phyloP scores from a whole-genome alignment of 805 yeast genomes.

The Barnettozyma salicaria region DNA sequence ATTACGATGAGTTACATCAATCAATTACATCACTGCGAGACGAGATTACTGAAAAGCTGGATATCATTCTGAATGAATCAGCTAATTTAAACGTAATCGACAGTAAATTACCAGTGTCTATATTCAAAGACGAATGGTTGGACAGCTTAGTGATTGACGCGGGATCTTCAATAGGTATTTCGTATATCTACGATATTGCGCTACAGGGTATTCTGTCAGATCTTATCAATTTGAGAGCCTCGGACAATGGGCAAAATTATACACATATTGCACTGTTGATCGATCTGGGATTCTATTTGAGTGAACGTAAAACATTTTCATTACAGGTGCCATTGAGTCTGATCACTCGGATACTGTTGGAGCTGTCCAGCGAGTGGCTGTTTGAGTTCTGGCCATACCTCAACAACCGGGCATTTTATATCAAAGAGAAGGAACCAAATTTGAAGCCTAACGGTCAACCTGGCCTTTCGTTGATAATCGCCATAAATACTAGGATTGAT shows the following conservation, averaged over 20 bases:
- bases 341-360: constrained; percentile 7
- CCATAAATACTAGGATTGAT: constrained; percentile 15
- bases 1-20: background rate
- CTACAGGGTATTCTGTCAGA: constrained; percentile 8
- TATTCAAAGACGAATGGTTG: background rate
- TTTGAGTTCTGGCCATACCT: constrained; percentile 21
- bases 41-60: background rate
- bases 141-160: background rate
- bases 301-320: constrained; percentile 5
- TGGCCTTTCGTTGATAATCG: constrained; percentile 12
- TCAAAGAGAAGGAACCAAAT: constrained; percentile 3
- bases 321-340: constrained; percentile 16
- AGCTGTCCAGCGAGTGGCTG: constrained; percentile 13
- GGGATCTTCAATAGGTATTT: background rate
- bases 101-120: background rate
- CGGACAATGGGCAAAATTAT: constrained; percentile 14
- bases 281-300: constrained; percentile 17
- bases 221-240: constrained; percentile 10
- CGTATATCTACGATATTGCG: constrained; percentile 10
- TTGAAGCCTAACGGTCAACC: constrained; percentile 11
- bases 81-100: constrained; percentile 2
- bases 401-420: constrained; percentile 9
- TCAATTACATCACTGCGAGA: background rate
- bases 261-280: constrained; percentile 15
- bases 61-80: background rate